Base-by-base conservation (phyloP, 805 yeast genomes). In the Novakomyces olei region DNA sequence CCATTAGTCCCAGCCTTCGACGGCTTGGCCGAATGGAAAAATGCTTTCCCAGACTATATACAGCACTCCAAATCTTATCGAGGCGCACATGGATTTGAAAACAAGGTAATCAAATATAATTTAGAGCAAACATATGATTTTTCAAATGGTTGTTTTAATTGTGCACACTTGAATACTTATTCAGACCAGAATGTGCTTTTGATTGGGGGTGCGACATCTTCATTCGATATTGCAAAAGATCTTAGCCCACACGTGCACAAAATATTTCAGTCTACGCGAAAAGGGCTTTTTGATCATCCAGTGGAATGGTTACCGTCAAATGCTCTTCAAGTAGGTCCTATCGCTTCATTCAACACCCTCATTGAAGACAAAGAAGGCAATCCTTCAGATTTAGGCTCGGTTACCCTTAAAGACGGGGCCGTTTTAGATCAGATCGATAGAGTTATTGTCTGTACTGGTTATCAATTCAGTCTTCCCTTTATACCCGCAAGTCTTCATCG, bases 141-240 rank as follows among this genome's bases (percentile, higher is more conserved):
- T n/a, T n/a, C n/a, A n/a, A n/a, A n/a, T n/a, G n/a, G n/a, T n/a
- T n/a, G n/a, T n/a, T n/a, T n/a, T n/a, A n/a, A n/a, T n/a, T n/a
- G n/a, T n/a, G n/a, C n/a, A n/a, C n/a, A n/a, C n/a, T n/a, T n/a
- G n/a, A n/a, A n/a, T n/a, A n/a, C n/a, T n/a, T n/a, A n/a, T n/a
- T n/a, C n/a, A n/a, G n/a, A n/a, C n/a, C 55, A 58, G 19, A 15
- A 15, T 4, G 59, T 63, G 2, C 37, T 64, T 34, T 44, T 61
- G 12, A 65, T 78, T n/a, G 92, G 92, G 0, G 72, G 71, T 43
- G 69, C 72, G 7, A 74, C 88, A 2, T 69, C 80, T 19, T 92
- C 85, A 18, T 64, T 68, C 15, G 92, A 80, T 45, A 55, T 76
- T 27, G 65, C 79, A 2, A 62, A 60, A 36, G 83, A 75, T 45